phyloP scores from a whole-genome alignment of 2,329 filamentous ascomycete species.

The Aspergillus novoparasiticus region DNA sequence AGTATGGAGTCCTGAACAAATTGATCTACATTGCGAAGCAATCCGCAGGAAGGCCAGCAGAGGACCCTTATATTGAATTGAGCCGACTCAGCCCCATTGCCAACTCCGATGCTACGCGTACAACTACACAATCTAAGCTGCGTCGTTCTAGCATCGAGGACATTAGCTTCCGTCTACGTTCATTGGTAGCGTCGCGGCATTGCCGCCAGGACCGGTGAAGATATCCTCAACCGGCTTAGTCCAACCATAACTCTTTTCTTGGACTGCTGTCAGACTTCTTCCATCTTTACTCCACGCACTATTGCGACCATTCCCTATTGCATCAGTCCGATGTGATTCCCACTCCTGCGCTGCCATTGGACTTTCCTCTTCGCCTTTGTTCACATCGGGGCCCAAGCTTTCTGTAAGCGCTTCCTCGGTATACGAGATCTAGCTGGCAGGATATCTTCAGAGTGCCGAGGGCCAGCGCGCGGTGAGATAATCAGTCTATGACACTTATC shows the following conservation, averaged over 20 bases:
- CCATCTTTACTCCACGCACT: background rate
- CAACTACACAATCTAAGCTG: background rate
- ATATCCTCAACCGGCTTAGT: background rate
- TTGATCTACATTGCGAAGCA: slow-evolving; percentile 39
- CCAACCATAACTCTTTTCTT: no score
- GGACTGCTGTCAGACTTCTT: background rate
- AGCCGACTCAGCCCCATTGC: background rate
- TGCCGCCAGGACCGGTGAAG: background rate
- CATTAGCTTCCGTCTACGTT: background rate
- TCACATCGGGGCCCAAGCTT: no score
- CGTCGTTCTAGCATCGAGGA: background rate
- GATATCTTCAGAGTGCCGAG: no score
- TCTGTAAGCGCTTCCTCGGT: no score
- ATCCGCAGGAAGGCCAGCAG: background rate
- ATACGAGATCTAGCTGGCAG: no score
- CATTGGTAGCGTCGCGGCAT: background rate
- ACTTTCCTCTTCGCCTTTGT: no score
- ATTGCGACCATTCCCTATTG: background rate
- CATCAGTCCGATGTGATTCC: no score
- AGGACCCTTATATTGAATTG: background rate
- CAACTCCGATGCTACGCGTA: background rate
- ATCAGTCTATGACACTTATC: no score
- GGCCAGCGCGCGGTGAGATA: no score
- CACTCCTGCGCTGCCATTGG: no score
- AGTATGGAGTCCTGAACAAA: slow-evolving; percentile 56